Evolutionary conservation across 1,284 basidiomycete genomes (phyloP).

Genomic region (Schizophyllum commune): DNA sequence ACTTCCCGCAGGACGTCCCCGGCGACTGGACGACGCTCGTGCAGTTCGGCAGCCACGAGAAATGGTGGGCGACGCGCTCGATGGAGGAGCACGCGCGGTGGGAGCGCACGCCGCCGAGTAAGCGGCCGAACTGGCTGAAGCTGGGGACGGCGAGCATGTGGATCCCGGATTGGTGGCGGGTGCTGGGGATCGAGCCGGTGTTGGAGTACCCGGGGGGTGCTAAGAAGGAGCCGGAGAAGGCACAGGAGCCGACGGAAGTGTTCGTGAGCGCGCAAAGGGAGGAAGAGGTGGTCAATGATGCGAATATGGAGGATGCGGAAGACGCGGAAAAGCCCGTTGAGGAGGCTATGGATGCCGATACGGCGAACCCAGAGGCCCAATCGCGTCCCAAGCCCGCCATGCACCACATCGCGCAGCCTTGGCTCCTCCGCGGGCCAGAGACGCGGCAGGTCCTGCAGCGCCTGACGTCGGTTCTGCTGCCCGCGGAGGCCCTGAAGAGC

Average conservation of each 20-base stretch:
- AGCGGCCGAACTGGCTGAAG: slow-evolving; percentile 65
- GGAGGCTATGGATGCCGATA: not conserved
- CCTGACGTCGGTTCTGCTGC: slow-evolving; percentile 29
- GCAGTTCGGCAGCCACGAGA: slow-evolving; percentile 45
- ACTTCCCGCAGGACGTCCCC: slow-evolving; percentile 82
- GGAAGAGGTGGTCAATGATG: not conserved
- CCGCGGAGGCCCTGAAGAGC: slow-evolving; percentile 32
- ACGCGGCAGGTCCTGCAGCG: slow-evolving; percentile 35
- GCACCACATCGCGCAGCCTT: slow-evolving; percentile 30
- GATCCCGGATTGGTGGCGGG: slow-evolving; percentile 62
- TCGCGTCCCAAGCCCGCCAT: not conserved
- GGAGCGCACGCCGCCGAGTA: slow-evolving; percentile 79
- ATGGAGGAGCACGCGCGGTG: slow-evolving; percentile 52
- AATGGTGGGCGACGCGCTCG: slow-evolving; percentile 27
- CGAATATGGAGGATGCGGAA: slow-evolving; percentile 6
- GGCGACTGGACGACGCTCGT: slow-evolving; percentile 22
- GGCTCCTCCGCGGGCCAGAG: slow-evolving; percentile 60
- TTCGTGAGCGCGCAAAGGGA: not conserved
- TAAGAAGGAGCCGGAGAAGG: slow-evolving; percentile 35
- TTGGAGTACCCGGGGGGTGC: slow-evolving; percentile 8
- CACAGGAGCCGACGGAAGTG: slow-evolving; percentile 37
- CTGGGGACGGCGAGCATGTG: slow-evolving; percentile 67
- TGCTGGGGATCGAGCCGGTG: slow-evolving; percentile 43
- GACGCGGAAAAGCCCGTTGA: slow-evolving; percentile 1
- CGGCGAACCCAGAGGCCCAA: not conserved